A percentile compares a stretch with the other conserved stretches of the same genome.
phyloP scores from a whole-genome alignment of 2,329 filamentous ascomycete species.

The Venturia effusa region DNA sequence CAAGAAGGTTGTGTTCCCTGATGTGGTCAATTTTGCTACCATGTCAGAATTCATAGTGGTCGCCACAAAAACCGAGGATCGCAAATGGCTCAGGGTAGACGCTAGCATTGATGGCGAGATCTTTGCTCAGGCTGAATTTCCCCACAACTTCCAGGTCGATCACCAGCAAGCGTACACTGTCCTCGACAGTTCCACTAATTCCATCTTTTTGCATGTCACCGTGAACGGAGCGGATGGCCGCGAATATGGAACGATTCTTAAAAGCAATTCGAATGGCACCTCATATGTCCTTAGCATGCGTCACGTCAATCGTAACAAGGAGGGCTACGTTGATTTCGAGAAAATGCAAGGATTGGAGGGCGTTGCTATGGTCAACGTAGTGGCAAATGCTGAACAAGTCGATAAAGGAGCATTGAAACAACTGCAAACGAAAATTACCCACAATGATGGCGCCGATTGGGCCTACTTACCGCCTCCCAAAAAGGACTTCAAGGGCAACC shows the following conservation, averaged over 20 bases:
- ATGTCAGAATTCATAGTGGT: conserved; percentile 97
- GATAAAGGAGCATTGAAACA: conserved; percentile 59
- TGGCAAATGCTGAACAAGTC: conserved; percentile 60
- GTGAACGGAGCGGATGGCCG: conserved; percentile 54
- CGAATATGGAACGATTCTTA: conserved; percentile 79
- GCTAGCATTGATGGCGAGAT: conserved; percentile 73
- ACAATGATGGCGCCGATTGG: conserved; percentile 94
- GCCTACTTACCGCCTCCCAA: conserved; percentile 59
- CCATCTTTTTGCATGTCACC: conserved; percentile 87
- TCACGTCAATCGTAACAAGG: conserved; percentile 68
- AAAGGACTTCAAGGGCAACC: conserved; percentile 59
- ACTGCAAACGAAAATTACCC: conserved; percentile 83
- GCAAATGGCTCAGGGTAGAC: conserved; percentile 61
- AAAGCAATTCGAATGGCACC: conserved; percentile 97
- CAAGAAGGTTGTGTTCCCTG: conserved; percentile 50
- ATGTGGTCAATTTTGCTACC: conserved; percentile 77
- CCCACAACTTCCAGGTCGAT: conserved; percentile 67
- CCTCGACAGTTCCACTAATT: conserved; percentile 86
- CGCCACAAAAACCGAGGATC: conserved; percentile 56
- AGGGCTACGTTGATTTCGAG: conserved; percentile 86
- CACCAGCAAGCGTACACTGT: conserved; percentile 83
- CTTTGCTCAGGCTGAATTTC: conserved; percentile 80
- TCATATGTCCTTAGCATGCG: conserved; percentile 78
- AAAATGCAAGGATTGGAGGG: conserved; percentile 90
- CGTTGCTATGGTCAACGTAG: conserved; percentile 75